Base-by-base conservation (phyloP, 257 asterid species). In the Catharanthus roseus region DNA sequence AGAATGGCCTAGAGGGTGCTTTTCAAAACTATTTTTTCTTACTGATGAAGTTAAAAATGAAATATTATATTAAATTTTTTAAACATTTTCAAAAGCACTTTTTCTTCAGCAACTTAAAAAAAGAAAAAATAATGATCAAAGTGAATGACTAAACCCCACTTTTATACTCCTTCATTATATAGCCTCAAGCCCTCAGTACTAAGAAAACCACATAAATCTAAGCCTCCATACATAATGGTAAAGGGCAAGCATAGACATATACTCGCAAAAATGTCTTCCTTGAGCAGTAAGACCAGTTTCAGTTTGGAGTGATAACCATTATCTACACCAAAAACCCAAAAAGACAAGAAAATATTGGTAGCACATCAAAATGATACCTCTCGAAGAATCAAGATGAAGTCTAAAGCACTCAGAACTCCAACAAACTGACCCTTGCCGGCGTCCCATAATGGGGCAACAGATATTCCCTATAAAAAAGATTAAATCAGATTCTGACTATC, bases 381-480 rank as follows among this genome's bases (percentile, higher is more conserved):
- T 81, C 80, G 82, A 58, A 88, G 88, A 76, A 88, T 88, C 82
- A 88, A 77, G 79, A 88, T 83, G 85, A 88, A 88, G 74, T 88
- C 95, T 66, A 84, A 65, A 36, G 95, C 92, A 80, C 90, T 88
- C 71, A 88, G 89, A 80, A 88, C 85, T 75, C 95, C 95, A 67
- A 86, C 92, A 80, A 86, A 85, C 78, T 72, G 90, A 61, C 89
- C 81, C 86, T 70, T 83, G 75, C 79, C 62, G 19, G 81, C 77
- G 78, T 88, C 95, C 95, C 95, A 88, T 78, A 88, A 74, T 73
- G 95, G 92, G 62, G 92, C 90, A 68, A 85, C 84, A 75, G 87
- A 78, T 57, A 88, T 80, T 77, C 95, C 95, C 95, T 88, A 49
- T 49, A 65, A 71, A 75, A 76, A 81, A 76, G 58, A 65, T 73